Evolutionary conservation across 192 early-diverging fungal genomes (phyloP).

Genomic region (Coemansia sp.): DNA sequence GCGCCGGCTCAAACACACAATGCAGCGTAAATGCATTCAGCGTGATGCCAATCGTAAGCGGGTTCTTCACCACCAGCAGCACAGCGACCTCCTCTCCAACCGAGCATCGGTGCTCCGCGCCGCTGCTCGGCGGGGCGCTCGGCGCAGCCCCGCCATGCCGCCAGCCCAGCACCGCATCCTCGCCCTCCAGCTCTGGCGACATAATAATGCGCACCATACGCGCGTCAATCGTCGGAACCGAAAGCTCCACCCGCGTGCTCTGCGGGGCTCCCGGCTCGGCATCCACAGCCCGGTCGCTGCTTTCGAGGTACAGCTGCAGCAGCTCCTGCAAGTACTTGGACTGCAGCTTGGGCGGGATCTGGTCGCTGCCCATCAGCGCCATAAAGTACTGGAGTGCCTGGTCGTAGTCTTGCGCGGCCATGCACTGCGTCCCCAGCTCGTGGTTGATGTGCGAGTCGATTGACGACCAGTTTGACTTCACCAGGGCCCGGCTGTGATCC

Average conservation of each 20-base stretch:
- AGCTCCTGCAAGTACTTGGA: conserved; percentile 50
- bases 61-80: conserved; percentile 43
- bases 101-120: conserved; percentile 25
- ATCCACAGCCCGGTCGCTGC: conserved; percentile 9
- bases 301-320: conserved; percentile 44
- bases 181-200: conserved; percentile 49
- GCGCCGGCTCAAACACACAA: conserved; percentile 22
- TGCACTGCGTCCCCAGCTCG: conserved; percentile 77
- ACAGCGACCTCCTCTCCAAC: conserved; percentile 45
- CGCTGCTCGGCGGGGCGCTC: background rate
- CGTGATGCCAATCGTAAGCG: conserved; percentile 42
- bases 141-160: conserved; percentile 21
- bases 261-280: background rate
- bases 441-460: conserved; percentile 91
- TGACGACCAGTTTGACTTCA: conserved; percentile 26
- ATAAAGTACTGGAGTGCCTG: conserved; percentile 78
- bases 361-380: conserved; percentile 62
- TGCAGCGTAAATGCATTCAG: conserved; percentile 44
- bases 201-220: conserved; percentile 32
- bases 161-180: conserved; percentile 37
- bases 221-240: conserved; percentile 61
- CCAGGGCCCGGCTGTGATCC: background rate
- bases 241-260: conserved; percentile 50
- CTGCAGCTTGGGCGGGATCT: conserved; percentile 45
- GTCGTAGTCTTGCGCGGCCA: conserved; percentile 69